Base-by-base conservation (phyloP, 2,329 filamentous ascomycete genomes). In the Zarea fungicola region DNA sequence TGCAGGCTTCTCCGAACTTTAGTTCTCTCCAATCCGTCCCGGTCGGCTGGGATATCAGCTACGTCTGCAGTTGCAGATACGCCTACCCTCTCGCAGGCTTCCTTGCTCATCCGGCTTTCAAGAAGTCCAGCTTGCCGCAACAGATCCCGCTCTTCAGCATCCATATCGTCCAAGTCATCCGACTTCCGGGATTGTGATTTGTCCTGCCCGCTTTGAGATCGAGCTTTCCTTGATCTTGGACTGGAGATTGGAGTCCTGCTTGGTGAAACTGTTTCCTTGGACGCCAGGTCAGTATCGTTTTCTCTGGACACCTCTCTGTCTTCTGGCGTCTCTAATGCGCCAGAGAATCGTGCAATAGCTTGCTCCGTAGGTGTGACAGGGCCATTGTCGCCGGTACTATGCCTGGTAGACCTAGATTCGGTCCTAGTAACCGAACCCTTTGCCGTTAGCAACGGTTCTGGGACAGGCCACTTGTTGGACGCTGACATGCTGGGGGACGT, bases 1-100 rank as follows among this genome's bases (percentile, higher is more conserved):
- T 96, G 92, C 13, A 97, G 72, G 63, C 90, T 96, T 53, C 90
- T 84, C 21, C 92, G 84, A 43, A 91, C 83, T 62, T 85, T 89
- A 50, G 76, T 83, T 54, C 74, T 76, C 36, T 85, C 82, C 37
- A 73, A 67, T 44, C 74, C 78, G 26, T 77, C 74, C 26, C 68
- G 68, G 19, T 76, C 72, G 21, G 56, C 52, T 6, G 69, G 66
- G 16, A 67, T 60, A 32, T 60, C 59, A 8, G 62, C 58, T 13
- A 54, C 56, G 16, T 60, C 72, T 50, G 53, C 64, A 47, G 54
- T 62, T 31, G 55, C 72, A 56, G 55, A 64, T 49, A 53, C 66
- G 52, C 60, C 70, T 59, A 51, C 62, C 60, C 56, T 65, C 52
- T 68, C 64, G 10, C 60, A 48, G n/a, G 59, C 55, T 22, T 62